These are phyloP conservation scores for Parasarocladium wereldwijsianum DNA, from an alignment of 2,329 filamentous ascomycete genomes.

Conservation along the genomic window DNA sequence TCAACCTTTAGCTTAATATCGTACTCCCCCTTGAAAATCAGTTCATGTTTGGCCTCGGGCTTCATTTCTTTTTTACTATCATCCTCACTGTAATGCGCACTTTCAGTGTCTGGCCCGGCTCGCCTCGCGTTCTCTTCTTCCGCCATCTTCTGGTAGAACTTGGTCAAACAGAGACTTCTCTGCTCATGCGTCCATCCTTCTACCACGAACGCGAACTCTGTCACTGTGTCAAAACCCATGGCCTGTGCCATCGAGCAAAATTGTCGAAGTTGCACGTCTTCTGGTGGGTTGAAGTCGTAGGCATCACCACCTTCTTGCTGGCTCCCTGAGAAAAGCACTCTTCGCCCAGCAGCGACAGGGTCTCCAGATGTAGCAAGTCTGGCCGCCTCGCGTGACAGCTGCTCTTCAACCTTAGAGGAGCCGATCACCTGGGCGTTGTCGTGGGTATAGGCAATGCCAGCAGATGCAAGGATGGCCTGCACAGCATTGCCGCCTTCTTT, in stretches of 20 bases:
- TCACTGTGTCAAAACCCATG: constrained; percentile 61
- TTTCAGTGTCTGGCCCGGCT: background rate
- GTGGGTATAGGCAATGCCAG: constrained; percentile 89
- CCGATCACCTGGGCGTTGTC: constrained; percentile 94
- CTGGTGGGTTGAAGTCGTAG: constrained; percentile 53
- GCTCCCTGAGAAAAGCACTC: constrained; percentile 43
- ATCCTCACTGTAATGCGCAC: background rate
- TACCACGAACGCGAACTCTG: constrained; percentile 78
- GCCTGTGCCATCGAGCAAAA: constrained; percentile 81
- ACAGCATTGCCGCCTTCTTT: constrained; percentile 49
- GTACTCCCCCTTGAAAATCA: constrained; percentile 1
- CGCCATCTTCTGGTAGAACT: constrained; percentile 60
- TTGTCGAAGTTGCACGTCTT: constrained; percentile 61
- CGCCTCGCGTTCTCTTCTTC: constrained; percentile 1
- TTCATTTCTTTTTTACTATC: constrained; percentile 6
- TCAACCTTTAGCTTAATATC: constrained; percentile 3
- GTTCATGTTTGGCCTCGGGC: background rate
- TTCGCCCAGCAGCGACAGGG: constrained; percentile 31
- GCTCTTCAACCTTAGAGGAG: constrained; percentile 78
- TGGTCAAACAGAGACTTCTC: constrained; percentile 61
- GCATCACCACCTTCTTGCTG: constrained; percentile 20
- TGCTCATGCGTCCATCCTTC: constrained; percentile 82
- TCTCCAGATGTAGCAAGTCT: constrained; percentile 11
- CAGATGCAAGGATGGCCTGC: constrained; percentile 74
- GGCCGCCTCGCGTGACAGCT: constrained; percentile 64